Evolutionary conservation across 169 alveolate genomes (phyloP).

Genomic region (Plasmodium gaboni): DNA sequence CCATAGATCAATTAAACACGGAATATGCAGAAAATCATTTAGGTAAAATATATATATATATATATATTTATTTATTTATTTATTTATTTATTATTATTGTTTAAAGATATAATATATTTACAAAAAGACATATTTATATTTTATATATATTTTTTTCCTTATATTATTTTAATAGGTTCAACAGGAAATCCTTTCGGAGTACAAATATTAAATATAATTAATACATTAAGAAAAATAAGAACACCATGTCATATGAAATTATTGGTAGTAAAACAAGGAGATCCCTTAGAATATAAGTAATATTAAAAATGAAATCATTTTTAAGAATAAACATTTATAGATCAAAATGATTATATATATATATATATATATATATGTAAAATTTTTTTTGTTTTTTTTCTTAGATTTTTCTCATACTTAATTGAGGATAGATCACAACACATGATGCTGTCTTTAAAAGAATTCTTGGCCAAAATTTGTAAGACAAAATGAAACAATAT

Average conservation of each 20-base stretch:
- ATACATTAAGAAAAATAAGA: constrained; percentile 80
- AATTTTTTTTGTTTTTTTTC: background rate
- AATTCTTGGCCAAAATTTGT: constrained; percentile 80
- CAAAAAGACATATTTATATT: background rate
- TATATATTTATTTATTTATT: background rate
- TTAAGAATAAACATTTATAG: background rate
- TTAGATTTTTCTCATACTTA: constrained; percentile 80
- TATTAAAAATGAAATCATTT: too few species aligned
- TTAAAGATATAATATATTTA: background rate
- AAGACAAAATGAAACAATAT: constrained; percentile 5
- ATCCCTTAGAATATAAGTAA: constrained; percentile 84
- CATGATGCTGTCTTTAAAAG: constrained; percentile 86
- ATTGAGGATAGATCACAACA: constrained; percentile 86
- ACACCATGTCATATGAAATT: constrained; percentile 84
- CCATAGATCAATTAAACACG: constrained; percentile 86
- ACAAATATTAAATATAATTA: constrained; percentile 80
- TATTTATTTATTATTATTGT: constrained; percentile 1
- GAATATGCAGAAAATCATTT: constrained; percentile 88
- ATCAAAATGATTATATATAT: constrained; percentile 12
- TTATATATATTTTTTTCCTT: background rate
- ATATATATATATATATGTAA: constrained; percentile 10
- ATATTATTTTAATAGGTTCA: constrained; percentile 33
- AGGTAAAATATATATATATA: constrained; percentile 60
- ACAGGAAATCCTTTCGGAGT: constrained; percentile 82
- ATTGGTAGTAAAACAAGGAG: constrained; percentile 87